Evolutionary conservation across 75 land plant genomes (phyloP).

Genomic region (Isoetes taiwanensis): DNA sequence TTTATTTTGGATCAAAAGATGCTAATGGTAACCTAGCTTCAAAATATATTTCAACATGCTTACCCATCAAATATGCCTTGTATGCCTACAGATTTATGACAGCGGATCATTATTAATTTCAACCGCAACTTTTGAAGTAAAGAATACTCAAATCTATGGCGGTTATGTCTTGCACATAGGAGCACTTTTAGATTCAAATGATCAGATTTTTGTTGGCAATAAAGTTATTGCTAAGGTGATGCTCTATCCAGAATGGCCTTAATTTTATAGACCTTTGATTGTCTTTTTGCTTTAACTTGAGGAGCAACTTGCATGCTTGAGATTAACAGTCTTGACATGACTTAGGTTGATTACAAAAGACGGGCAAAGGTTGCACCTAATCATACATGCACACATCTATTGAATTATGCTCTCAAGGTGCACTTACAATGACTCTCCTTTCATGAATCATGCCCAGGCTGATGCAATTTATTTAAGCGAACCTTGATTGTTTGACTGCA

Average conservation of each 20-base stretch:
- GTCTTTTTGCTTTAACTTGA: slow-evolving; percentile 1
- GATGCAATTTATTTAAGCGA: neutral
- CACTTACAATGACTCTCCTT: neutral
- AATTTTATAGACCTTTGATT: neutral
- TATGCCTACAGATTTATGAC: slow-evolving; percentile 63
- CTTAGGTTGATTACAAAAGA: slow-evolving; percentile 87
- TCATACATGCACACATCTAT: slow-evolving; percentile 92
- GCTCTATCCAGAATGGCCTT: neutral
- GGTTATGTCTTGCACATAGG: slow-evolving; percentile 90
- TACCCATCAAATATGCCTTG: too few species aligned
- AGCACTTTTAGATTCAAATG: slow-evolving; percentile 23
- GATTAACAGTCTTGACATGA: too few species aligned
- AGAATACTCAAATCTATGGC: slow-evolving; percentile 74
- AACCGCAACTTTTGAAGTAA: slow-evolving; percentile 54
- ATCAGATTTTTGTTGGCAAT: slow-evolving; percentile 52
- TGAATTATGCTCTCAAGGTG: slow-evolving; percentile 93
- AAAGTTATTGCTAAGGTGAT: slow-evolving; percentile 57
- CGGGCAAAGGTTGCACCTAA: slow-evolving; percentile 79
- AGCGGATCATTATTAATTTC: slow-evolving; percentile 59
- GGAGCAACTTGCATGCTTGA: neutral
- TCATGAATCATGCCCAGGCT: neutral
- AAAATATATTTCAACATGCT: too few species aligned
- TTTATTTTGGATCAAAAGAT: neutral
- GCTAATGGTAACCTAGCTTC: neutral
- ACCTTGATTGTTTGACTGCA: slow-evolving; percentile 18